Percentiles rank a stretch among this genome's conserved stretches.
phyloP scores from a whole-genome alignment of 495 filamentous ascomycete genomes.

The Aspergillus mulundensis region DNA sequence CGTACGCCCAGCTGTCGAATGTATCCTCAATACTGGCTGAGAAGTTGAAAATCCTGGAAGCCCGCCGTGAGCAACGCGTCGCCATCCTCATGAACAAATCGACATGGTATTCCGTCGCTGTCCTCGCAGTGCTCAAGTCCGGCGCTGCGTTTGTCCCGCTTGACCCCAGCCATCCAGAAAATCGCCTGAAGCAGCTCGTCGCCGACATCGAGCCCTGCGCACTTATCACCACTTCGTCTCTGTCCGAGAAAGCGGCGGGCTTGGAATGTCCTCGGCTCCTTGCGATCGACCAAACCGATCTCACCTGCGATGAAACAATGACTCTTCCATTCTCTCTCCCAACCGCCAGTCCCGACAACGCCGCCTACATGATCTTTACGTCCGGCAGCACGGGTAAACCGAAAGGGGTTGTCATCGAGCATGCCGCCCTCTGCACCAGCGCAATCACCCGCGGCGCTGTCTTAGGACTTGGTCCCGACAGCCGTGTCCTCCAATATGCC shows the following conservation, averaged over 20 bases:
- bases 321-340: neutral
- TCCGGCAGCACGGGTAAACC: slow-evolving; percentile 11
- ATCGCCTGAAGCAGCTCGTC: neutral
- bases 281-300: neutral
- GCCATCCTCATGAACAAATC: slow-evolving; percentile 6
- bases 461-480: slow-evolving; percentile 3
- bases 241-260: neutral
- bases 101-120: neutral
- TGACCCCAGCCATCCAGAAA: slow-evolving; percentile 4
- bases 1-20: neutral
- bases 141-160: slow-evolving; percentile 9
- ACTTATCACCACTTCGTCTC: neutral
- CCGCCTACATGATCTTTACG: slow-evolving; percentile 12
- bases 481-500: slow-evolving; percentile 40
- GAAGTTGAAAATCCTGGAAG: slow-evolving; percentile 42
- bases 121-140: slow-evolving; percentile 6
- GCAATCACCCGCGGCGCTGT: slow-evolving; percentile 1
- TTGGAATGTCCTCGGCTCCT: neutral
- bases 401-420: slow-evolving; percentile 5
- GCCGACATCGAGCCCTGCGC: slow-evolving; percentile 2
- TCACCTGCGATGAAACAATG: neutral
- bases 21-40: slow-evolving; percentile 30
- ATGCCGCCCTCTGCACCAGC: slow-evolving; percentile 1
- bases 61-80: slow-evolving; percentile 43
- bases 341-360: neutral